Base-by-base conservation (phyloP, 2,329 filamentous ascomycete genomes). In the Fusarium continuum region DNA sequence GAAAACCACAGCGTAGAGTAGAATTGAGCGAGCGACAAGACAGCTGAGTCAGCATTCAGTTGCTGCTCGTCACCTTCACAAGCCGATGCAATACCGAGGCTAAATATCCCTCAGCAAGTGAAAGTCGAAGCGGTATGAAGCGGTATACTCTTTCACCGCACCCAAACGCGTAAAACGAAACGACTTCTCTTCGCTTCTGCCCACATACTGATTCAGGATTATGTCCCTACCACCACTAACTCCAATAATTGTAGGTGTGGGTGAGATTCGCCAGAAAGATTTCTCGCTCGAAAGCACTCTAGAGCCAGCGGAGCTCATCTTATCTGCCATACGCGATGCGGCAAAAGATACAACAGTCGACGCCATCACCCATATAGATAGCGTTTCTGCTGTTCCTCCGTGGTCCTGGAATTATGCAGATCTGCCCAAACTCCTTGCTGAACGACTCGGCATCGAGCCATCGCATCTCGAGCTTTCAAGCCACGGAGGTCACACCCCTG, bases 351-450 rank as follows among this genome's bases (percentile, higher is more conserved):
- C 67, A 0, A 34, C 74, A 1, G 82, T 35, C 5, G 59, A 54
- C 8, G 7, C 25, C 6, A 17, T 38, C 8, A n/a, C 13, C 2
- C 8, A 35, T 2, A 17, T 88, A 47, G 86, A 89, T 69, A 85
- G 82, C 63, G 77, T 90, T 39, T 78, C 82, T 36, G 81, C 88
- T 5, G 86, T 89, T 9, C 80, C 79, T 34, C 85, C 85, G 0
- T 90, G 87, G 87, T 88, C 87, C 0, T 89, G 87, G 87, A 82
- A 83, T 1, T 90, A 90, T 68, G 73, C 78, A 2, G 82, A 90
- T 69, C 73, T 89, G 2, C 85, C 87, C 0, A 78, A 77, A 6
- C 74, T 85, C 2, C 70, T 91, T 6, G 77, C 82, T 1, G 64
- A 81, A 32, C 80, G 77, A 31, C 72, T 90, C 4, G 78, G 76